These are phyloP conservation scores for Thalassiosira mediterranea DNA, from an alignment of 352 stramenopile species.

Conservation along the genomic window DNA sequence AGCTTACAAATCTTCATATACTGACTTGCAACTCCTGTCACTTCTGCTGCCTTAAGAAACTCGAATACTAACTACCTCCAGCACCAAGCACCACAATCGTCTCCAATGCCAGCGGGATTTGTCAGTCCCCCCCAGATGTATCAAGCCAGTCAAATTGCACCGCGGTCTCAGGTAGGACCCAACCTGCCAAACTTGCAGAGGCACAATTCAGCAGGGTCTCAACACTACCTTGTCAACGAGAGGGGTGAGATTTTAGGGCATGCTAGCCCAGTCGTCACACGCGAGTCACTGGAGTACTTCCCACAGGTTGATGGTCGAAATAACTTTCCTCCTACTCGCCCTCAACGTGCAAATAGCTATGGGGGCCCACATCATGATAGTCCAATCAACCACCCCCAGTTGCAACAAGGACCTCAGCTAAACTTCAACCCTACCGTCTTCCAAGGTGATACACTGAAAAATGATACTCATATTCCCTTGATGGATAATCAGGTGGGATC, in stretches of 20 bases:
- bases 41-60: constrained; percentile 8
- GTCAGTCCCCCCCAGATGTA: neutral
- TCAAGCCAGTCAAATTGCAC: no score
- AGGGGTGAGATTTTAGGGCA: constrained; percentile 48
- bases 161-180: no score
- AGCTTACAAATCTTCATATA: neutral
- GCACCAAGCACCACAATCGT: constrained; percentile 12
- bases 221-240: constrained; percentile 52
- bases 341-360: constrained; percentile 30
- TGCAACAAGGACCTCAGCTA: neutral
- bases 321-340: constrained; percentile 13
- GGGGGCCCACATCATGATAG: neutral
- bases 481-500: constrained; percentile 12
- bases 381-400: constrained; percentile 1
- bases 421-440: constrained; percentile 17
- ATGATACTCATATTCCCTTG: no score
- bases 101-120: neutral
- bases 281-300: constrained; percentile 19
- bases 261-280: constrained; percentile 30
- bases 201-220: constrained; percentile 45
- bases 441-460: constrained; percentile 20
- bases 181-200: constrained; percentile 22
- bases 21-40: neutral
- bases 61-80: constrained; percentile 18
- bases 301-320: constrained; percentile 6